Evolutionary conservation across 371 early-diverging fungal species (phyloP), one percentile per base, ranked within the genome.

Genomic region (Coemansia sp.): DNA sequence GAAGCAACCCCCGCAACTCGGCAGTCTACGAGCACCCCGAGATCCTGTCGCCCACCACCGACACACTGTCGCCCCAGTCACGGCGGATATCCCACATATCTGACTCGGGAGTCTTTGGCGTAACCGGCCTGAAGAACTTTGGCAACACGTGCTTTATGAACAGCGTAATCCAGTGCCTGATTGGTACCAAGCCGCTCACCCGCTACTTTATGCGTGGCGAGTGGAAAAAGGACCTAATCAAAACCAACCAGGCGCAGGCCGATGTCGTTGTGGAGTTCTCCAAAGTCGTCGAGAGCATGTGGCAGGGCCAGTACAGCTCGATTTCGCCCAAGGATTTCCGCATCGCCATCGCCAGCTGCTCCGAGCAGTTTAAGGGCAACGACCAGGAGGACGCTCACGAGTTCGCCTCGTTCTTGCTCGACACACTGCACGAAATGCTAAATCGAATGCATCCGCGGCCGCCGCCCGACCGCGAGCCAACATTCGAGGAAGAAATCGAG

Each of bases 91-190:
- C 64, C 16, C 64, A 64, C 45, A 49, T 64, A 7, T 52, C 55
- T 14, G 65, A 69, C 26, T 40, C 75, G 0, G 65, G 56, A 2
- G 52, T 56, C 4, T 70, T 59, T 36, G 78, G 74, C 7, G 55
- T 66, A 16, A 78, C 78, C 3, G 98, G 98, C 12, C 81, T 98
- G 48, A 88, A 93, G 69, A 98, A 98, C 76, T 90, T 88, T 77
- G 97, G 96, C 60, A 98, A 97, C 80, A 94, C 92, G 65, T 98
- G 98, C 77, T 98, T 93, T 68, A 92, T 96, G 91, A 97, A 97
- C 77, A 91, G 92, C 54, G 89, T 88, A 78, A 48, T 80, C 41
- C 80, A 79, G 34, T 97, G 97, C 66, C 74, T 99, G 39, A 87
- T 85, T 45, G 92, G 88, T 1, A 95, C 96, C 0, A 82, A 86